Evolutionary conservation across 1,284 basidiomycete genomes (phyloP).

Genomic region (Moesziomyces parantarcticus): DNA sequence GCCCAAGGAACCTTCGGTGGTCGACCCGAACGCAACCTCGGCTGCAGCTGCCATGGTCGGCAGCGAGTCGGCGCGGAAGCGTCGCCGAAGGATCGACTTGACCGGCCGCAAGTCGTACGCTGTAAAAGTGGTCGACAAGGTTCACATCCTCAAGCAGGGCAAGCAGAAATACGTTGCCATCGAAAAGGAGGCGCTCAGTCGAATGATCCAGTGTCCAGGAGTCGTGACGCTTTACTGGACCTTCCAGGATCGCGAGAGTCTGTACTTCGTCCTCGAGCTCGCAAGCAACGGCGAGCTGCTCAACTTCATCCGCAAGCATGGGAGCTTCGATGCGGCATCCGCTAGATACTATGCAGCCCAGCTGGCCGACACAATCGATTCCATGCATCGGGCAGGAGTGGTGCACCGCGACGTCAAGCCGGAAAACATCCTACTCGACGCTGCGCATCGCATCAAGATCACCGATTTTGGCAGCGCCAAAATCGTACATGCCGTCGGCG

Average conservation of each 20-base stretch:
- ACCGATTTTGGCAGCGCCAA: constrained; percentile 67
- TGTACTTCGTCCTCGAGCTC: constrained; percentile 66
- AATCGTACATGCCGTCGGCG: constrained; percentile 40
- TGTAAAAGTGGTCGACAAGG: constrained; percentile 66
- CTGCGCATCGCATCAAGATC: constrained; percentile 55
- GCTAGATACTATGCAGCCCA: constrained; percentile 61
- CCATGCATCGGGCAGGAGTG: constrained; percentile 61
- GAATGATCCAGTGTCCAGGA: constrained; percentile 60
- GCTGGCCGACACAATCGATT: constrained; percentile 59
- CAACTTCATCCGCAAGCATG: constrained; percentile 57
- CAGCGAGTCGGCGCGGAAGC: constrained; percentile 20
- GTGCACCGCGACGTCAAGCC: constrained; percentile 65
- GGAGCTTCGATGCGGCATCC: constrained; percentile 55
- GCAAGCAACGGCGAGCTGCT: constrained; percentile 65
- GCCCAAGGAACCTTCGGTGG: constrained; percentile 33
- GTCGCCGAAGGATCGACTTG: constrained; percentile 28
- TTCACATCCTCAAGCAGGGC: constrained; percentile 67
- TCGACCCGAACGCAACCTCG: constrained; percentile 36
- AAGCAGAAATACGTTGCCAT: constrained; percentile 67
- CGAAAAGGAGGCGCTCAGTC: constrained; percentile 66
- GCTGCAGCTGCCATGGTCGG: constrained; percentile 54
- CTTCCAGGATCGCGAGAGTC: constrained; percentile 64
- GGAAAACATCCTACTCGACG: constrained; percentile 65
- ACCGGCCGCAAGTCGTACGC: constrained; percentile 57
- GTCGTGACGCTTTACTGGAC: constrained; percentile 66